Conservation (phyloP, 164 flowering plant species). For the Houttuynia cordata region DNA sequence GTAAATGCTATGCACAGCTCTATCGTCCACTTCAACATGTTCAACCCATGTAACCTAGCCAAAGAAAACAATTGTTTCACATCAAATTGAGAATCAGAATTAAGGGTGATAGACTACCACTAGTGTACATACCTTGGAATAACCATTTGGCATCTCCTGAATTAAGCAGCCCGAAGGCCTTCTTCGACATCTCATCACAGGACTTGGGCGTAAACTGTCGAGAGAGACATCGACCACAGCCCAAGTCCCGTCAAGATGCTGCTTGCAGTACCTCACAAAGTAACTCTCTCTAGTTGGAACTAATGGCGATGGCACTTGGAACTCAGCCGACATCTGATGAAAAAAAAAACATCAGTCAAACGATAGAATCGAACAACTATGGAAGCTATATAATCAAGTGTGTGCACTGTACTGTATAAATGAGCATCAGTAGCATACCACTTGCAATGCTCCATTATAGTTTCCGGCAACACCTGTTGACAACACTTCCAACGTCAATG, state of each 20-base stretch:
- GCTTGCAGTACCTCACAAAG: conserved; percentile 68
- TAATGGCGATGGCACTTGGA: conserved; percentile 77
- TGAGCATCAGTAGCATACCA: conserved; percentile 30
- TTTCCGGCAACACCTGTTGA: conserved; percentile 86
- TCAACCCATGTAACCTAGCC: conserved; percentile 84
- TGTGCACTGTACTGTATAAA: background rate
- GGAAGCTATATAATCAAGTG: too few species aligned
- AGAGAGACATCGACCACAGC: conserved; percentile 81
- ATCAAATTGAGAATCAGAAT: background rate
- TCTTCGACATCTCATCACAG: conserved; percentile 36
- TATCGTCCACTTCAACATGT: conserved; percentile 69
- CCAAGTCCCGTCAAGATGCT: conserved; percentile 67
- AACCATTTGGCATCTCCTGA: conserved; percentile 72
- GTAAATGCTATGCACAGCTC: conserved; percentile 52
- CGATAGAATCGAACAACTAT: too few species aligned
- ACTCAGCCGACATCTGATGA: conserved; percentile 25
- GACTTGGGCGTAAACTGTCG: conserved; percentile 44
- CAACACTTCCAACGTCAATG: conserved; percentile 56
- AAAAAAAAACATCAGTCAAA: too few species aligned
- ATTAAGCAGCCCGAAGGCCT: conserved; percentile 83
- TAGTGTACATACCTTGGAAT: conserved; percentile 43
- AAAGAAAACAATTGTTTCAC: background rate
- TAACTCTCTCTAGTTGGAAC: conserved; percentile 72
- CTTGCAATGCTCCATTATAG: conserved; percentile 78
- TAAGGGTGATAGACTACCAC: too few species aligned